Base-by-base conservation (phyloP, 2,329 filamentous ascomycete genomes). In the Diaporthe vaccinii region DNA sequence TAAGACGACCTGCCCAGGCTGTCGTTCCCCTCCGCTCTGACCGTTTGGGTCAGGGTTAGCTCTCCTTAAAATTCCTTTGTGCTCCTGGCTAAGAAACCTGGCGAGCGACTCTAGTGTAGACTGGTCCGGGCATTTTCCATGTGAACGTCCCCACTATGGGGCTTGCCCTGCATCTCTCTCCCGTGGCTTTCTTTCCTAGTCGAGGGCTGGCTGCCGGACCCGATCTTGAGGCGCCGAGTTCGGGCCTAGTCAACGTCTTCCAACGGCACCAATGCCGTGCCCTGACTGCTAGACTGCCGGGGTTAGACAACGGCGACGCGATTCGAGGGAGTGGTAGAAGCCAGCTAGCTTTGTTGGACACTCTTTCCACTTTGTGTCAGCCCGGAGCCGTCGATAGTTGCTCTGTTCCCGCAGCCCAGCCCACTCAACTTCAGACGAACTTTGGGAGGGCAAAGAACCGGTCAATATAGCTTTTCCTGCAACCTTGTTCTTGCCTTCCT, bases 21-120 rank as follows among this genome's bases (percentile, higher is more conserved):
- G 57, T 61, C 58, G 28, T 55, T 73, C 44, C 58, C 44, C 49
- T 36, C 58, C 49, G 58, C 51, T 65, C 71, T 44, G 71, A 44
- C 58, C 49, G 39, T 34, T 61, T 31, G 9, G n/a, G 49, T 28
- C 65, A 69, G 65, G 49, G 22, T 15, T 55, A 17, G 65, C 53
- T 57, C 17, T 44, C 36, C 68, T 36, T 57, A 28, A 34, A 39
- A 25, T 73, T 31, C 58, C 58, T 57, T 57, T 65, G 58, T 65
- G 14, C 46, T 51, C 44, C 28, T n/a, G 36, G 59, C 51, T n/a
- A 34, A 39, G 58, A 53, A 17, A 39, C 28, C 55, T 59, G 46
- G 39, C 36, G 15, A 44, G 28, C 15, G 31, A 36, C 34, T 39
- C 34, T 39, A 12, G 10, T 59, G 39, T 25, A 6, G n/a, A 53